Base-by-base conservation (phyloP, 805 yeast species). In the Yarrowia sp. region DNA sequence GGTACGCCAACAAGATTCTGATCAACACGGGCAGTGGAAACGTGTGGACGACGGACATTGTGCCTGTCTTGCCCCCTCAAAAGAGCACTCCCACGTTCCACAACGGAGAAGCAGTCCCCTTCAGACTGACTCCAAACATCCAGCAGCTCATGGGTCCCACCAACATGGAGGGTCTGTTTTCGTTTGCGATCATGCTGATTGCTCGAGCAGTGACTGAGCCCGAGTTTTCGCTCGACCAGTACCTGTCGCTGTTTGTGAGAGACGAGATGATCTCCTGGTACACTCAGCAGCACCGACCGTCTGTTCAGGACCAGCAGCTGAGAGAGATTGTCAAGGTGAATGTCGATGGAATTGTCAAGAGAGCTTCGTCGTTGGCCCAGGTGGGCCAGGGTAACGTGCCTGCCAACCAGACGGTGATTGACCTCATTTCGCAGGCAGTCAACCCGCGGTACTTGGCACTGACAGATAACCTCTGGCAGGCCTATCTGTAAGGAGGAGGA, bases 201-300 rank as follows among this genome's bases (percentile, higher is more conserved):
- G 95, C 98, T 0, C 86, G 91, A 75, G 93, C 97, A 5, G 82
- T 96, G 71, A 84, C 94, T 10, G 97, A 92, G 74, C 97, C 97
- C 0, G 97, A 92, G 73, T 90, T 91, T 71, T 97, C 94, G 73
- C 82, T 95, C 77, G 97, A 90, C 74, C 96, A 92, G 71, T 92
- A 90, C 78, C 80, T 95, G 79, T 91, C 97, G n/a, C 82, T 95
- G 72, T 94, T 95, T 79, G 97, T 96, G 22, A 87, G 98, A 69
- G 99, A 95, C 79, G 99, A 95, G 78, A 90, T 94, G 16, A 87
- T 93, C 65, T 88, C 97, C 0, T 94, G 98, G 98, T 93, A 89
- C 77, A 87, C 93, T 48, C 97, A 91, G 75, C 97, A 92, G 75
- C 86, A 79, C 65, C 80, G 92, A 70, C 87, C 95, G 11, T 82